A percentile compares a stretch with the other conserved stretches of the same genome.
Evolutionary conservation across 2,329 filamentous ascomycete genomes (phyloP).

Genomic region (Cryphonectria nitschkei): DNA sequence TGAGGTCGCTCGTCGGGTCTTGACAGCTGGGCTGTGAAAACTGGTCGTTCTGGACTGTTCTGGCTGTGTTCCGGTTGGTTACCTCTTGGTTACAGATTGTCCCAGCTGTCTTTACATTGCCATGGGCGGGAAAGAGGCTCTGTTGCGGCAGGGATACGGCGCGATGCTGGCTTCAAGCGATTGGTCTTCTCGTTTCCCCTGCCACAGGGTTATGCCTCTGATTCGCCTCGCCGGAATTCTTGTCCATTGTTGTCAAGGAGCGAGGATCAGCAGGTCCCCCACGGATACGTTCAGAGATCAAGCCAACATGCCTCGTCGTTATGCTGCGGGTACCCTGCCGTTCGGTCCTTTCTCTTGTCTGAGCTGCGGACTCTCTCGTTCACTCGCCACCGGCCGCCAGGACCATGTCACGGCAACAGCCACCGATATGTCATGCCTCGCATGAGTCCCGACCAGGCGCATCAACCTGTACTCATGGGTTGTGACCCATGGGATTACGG

Average conservation of each 20-base stretch:
- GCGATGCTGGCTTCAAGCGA: slow-evolving; percentile 52
- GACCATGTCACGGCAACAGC: slow-evolving; percentile 46
- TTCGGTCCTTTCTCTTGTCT: slow-evolving; percentile 24
- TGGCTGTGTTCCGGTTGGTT: slow-evolving; percentile 35
- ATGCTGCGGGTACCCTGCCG: slow-evolving; percentile 49
- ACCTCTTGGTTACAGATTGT: slow-evolving; percentile 26
- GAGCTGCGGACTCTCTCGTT: slow-evolving; percentile 33
- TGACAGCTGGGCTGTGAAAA: slow-evolving; percentile 65
- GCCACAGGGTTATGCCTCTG: slow-evolving; percentile 30
- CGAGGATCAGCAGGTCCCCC: slow-evolving; percentile 47
- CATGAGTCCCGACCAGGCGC: slow-evolving; percentile 59
- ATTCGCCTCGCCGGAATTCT: slow-evolving; percentile 51
- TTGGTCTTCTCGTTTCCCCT: slow-evolving; percentile 47
- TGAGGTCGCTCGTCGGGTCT: slow-evolving; percentile 76
- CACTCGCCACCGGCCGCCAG: slow-evolving; percentile 41
- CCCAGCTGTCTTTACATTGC: background rate
- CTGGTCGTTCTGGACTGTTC: slow-evolving; percentile 46
- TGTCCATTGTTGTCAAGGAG: slow-evolving; percentile 38
- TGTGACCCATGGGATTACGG: slow-evolving; percentile 45
- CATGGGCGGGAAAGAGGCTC: slow-evolving; percentile 30
- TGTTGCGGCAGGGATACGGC: slow-evolving; percentile 48
- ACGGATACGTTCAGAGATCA: slow-evolving; percentile 50
- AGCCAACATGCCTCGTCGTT: slow-evolving; percentile 42
- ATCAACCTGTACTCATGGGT: slow-evolving; percentile 56
- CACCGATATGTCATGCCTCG: slow-evolving; percentile 49